Conservation (phyloP, 768 basidiomycete species). For the Psilocybe tampanensis region DNA sequence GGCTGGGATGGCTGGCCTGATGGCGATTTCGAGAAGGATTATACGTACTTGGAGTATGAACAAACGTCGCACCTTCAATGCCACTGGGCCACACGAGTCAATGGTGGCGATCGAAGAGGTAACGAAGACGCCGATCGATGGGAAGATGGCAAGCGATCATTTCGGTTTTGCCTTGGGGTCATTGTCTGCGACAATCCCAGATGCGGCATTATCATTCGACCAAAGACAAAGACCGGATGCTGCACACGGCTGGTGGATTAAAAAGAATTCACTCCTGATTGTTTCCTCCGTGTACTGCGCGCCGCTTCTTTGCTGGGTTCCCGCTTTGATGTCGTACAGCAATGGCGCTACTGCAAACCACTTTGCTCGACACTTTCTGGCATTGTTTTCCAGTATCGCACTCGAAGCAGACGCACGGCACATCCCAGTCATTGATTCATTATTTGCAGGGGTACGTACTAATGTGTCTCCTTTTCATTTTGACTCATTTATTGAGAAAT, state of each 20-base stretch:
- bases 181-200: background rate
- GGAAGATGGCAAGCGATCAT: background rate
- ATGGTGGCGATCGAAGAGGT: no score
- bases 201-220: background rate
- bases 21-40: background rate
- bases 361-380: constrained; percentile 31
- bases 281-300: constrained; percentile 30
- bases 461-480: background rate
- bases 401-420: background rate
- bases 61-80: background rate
- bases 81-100: background rate
- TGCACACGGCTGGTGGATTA: constrained; percentile 35
- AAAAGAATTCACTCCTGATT: constrained; percentile 28
- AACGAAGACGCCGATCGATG: background rate
- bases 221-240: constrained; percentile 21
- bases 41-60: background rate
- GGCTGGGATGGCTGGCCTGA: constrained; percentile 11
- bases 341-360: constrained; percentile 29
- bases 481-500: background rate
- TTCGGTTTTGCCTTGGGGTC: background rate
- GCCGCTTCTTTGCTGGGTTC: constrained; percentile 32
- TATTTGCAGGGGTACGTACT: background rate
- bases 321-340: constrained; percentile 32
- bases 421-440: background rate
- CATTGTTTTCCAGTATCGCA: constrained; percentile 11